Evolutionary conservation across 2,329 filamentous ascomycete genomes (phyloP), one percentile per base, ranked within the genome.

Genomic region (Arthroderma sp.): DNA sequence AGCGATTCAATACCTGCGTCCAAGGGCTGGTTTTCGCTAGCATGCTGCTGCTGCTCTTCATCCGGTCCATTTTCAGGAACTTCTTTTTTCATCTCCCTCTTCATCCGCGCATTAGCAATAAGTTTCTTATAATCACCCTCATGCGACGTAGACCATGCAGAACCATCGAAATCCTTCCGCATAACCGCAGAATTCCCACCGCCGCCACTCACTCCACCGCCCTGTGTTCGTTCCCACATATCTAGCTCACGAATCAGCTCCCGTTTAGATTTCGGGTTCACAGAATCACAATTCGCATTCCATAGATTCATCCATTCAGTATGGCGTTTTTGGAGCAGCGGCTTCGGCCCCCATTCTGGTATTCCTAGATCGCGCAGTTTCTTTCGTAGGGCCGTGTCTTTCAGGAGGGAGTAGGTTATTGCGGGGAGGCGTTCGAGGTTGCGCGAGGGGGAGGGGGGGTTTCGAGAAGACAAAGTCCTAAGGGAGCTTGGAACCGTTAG

Each of bases 211-310:
- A 45, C 55, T 1, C 69, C 69, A 1, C 77, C 75, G 6, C 85
- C 85, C 50, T 93, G 79, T 0, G 83, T 89, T 38, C 79, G 74
- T 62, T 98, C 91, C 89, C 91, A 96, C 1, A 76, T 64, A 22
- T 89, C 83, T 8, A 98, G 62, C 48, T 96, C 89, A 9, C 75
- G 77, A 10, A 94, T 63, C 4, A 98, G 63, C 46, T 91, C 81
- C 5, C 66, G 57, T 50, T 84, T 85, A 7, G 71, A 70, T 58
- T 82, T 83, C 0, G 86, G 86, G 1, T 70, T 69, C 32, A 75
- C 75, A 2, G 88, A 83, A 62, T 98, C 91, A 64, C 87, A 94
- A 59, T 98, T 98, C 7, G 93, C 85, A 61, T 98, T 98, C 83
- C 86, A 95, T 11, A 98, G 67, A 33, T 91, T 95, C 42, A 91